Conservation (phyloP, 2,329 filamentous ascomycete genomes). For the Alternaria viburni region DNA sequence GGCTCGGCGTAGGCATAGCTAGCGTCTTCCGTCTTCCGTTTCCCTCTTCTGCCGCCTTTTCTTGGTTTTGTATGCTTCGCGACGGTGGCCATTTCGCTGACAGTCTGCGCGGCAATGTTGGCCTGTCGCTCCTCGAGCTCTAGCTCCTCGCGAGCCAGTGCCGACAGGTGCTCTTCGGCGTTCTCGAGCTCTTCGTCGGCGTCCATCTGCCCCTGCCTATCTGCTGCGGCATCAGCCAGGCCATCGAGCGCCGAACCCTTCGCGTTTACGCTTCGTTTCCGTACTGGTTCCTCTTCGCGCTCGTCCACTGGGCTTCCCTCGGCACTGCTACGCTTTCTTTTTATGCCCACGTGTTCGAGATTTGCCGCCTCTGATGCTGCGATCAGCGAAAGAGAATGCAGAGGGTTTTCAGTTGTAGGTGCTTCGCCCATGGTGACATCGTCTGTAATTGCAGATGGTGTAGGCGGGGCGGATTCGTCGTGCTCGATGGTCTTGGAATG, state of each 20-base stretch:
- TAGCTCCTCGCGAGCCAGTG: constrained; percentile 39
- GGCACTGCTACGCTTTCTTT: constrained; percentile 54
- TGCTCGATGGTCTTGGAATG: constrained; percentile 42
- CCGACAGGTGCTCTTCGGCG: constrained; percentile 43
- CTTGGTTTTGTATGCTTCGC: constrained; percentile 46
- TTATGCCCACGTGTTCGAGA: constrained; percentile 44
- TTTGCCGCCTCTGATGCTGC: constrained; percentile 41
- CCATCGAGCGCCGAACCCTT: constrained; percentile 35
- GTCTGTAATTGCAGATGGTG: constrained; percentile 29
- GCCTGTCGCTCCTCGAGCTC: constrained; percentile 45
- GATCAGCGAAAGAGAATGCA: constrained; percentile 41
- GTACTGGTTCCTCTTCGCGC: constrained; percentile 43
- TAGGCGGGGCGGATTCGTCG: constrained; percentile 36
- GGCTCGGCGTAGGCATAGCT: constrained; percentile 46
- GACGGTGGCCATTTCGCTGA: constrained; percentile 44
- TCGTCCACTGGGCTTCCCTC: constrained; percentile 49
- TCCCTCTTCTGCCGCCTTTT: constrained; percentile 53
- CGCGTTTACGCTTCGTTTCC: constrained; percentile 43
- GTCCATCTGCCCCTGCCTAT: constrained; percentile 36
- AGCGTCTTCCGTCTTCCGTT: constrained; percentile 57
- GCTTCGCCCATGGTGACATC: constrained; percentile 24
- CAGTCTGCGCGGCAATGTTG: constrained; percentile 40
- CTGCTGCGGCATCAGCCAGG: constrained; percentile 37
- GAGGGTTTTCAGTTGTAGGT: constrained; percentile 27
- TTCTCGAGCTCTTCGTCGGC: constrained; percentile 62